These are phyloP conservation scores for Talaromyces sp. DNA, from an alignment of 2,329 filamentous ascomycete genomes.

Conservation along the genomic window DNA sequence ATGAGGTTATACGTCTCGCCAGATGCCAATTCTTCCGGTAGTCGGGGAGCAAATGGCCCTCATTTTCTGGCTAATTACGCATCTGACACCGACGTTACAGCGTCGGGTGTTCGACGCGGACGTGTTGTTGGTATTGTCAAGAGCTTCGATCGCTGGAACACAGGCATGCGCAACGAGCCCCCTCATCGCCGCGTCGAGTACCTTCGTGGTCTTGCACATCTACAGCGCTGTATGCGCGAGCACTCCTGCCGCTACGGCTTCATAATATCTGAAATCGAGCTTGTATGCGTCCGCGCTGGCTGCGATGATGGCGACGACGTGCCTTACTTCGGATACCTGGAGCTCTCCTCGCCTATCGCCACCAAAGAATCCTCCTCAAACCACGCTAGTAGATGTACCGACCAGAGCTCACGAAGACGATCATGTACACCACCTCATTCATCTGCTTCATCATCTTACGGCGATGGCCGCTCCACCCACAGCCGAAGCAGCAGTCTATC, in stretches of 20 bases:
- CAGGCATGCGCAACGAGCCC: slow-evolving; percentile 81
- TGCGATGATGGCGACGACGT: slow-evolving; percentile 55
- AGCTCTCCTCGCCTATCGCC: slow-evolving; percentile 61
- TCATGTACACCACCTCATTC: not conserved
- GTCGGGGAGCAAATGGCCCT: slow-evolving; percentile 44
- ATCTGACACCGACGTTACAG: slow-evolving; percentile 49
- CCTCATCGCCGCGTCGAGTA: slow-evolving; percentile 86
- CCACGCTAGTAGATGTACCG: not conserved
- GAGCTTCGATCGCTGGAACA: slow-evolving; percentile 92
- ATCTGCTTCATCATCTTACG: not conserved
- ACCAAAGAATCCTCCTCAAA: slow-evolving; percentile 43
- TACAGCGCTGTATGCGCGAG: slow-evolving; percentile 90
- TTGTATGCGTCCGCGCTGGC: slow-evolving; percentile 83
- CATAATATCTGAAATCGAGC: slow-evolving; percentile 93
- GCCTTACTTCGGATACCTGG: slow-evolving; percentile 85
- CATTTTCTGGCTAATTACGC: slow-evolving; percentile 54
- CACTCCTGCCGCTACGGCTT: slow-evolving; percentile 92
- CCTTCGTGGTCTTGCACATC: slow-evolving; percentile 76
- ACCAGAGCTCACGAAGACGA: not conserved
- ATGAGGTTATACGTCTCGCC: slow-evolving; percentile 44
- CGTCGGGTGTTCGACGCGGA: slow-evolving; percentile 51
- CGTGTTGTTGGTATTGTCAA: slow-evolving; percentile 83
- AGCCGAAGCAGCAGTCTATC: slow-evolving; percentile 6
- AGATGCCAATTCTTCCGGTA: slow-evolving; percentile 32
- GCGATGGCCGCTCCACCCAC: not conserved